A percentile compares a stretch with the other conserved stretches of the same genome.
Conservation (phyloP, 2,329 filamentous ascomycete species). For the Canariomyces notabilis region DNA sequence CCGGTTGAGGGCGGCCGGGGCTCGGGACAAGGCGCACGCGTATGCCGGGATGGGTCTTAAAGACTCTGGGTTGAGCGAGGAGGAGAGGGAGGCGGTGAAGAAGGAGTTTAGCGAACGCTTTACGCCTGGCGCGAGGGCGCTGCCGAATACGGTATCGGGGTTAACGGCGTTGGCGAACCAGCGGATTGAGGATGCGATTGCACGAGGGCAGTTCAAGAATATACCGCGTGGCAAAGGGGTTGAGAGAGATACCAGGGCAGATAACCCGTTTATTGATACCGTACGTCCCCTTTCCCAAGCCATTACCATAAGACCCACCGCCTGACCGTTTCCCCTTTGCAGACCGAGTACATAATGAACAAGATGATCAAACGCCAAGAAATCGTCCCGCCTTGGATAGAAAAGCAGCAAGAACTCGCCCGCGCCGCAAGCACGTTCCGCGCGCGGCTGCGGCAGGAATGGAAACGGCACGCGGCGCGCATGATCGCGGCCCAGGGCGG, state of each 20-base stretch:
- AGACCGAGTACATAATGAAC: slow-evolving; percentile 94
- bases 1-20: slow-evolving; percentile 46
- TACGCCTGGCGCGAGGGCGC: slow-evolving; percentile 61
- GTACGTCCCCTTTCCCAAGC: slow-evolving; percentile 11
- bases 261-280: slow-evolving; percentile 87
- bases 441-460: slow-evolving; percentile 69
- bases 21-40: slow-evolving; percentile 51
- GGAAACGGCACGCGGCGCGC: slow-evolving; percentile 75
- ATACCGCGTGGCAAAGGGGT: slow-evolving; percentile 74
- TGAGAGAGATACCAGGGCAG: slow-evolving; percentile 75
- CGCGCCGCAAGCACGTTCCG: slow-evolving; percentile 67
- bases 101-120: slow-evolving; percentile 79
- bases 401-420: slow-evolving; percentile 89
- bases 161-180: slow-evolving; percentile 83
- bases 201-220: slow-evolving; percentile 77
- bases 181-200: slow-evolving; percentile 85
- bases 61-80: slow-evolving; percentile 54
- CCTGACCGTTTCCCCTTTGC: background rate
- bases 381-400: slow-evolving; percentile 95
- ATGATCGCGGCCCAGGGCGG: slow-evolving; percentile 76
- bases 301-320: background rate
- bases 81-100: slow-evolving; percentile 67
- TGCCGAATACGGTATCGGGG: slow-evolving; percentile 74
- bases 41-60: slow-evolving; percentile 48
- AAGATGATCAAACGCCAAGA: slow-evolving; percentile 97